phyloP scores from a whole-genome alignment of 2,329 filamentous ascomycete genomes.

The Juglanconis juglandina region DNA sequence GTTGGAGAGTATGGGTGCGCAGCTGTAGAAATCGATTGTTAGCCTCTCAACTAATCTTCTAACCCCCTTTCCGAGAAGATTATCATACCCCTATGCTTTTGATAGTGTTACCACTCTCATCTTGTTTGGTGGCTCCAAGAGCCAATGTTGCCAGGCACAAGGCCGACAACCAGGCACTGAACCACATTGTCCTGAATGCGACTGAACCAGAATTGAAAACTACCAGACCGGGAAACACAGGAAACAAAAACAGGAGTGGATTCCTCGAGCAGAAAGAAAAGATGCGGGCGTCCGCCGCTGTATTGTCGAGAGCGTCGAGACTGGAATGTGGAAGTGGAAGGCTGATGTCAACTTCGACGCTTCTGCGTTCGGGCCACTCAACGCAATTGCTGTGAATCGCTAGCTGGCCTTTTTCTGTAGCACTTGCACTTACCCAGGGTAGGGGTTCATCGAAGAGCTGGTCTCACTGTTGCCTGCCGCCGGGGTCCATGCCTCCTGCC shows the following conservation, averaged over 20 bases:
- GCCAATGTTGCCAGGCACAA: slow-evolving; percentile 48
- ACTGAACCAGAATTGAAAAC: slow-evolving; percentile 6
- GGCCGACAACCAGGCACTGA: slow-evolving; percentile 42
- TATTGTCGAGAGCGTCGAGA: slow-evolving; percentile 19
- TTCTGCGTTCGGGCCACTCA: slow-evolving; percentile 1
- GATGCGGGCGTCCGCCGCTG: slow-evolving; percentile 14
- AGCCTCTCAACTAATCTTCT: background rate
- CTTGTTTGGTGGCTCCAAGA: slow-evolving; percentile 46
- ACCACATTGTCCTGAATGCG: slow-evolving; percentile 39
- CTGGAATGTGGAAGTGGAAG: slow-evolving; percentile 3
- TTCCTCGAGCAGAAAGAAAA: slow-evolving; percentile 10
- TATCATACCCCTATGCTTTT: slow-evolving; percentile 49
- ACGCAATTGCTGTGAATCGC: slow-evolving; percentile 17
- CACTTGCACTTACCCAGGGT: slow-evolving; percentile 1
- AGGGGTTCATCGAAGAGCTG: slow-evolving; percentile 12
- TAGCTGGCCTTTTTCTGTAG: slow-evolving; percentile 26
- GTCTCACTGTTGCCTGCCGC: background rate
- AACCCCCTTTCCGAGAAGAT: background rate
- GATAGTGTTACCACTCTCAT: slow-evolving; percentile 38
- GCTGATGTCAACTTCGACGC: slow-evolving; percentile 8
- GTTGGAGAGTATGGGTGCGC: slow-evolving; percentile 78
- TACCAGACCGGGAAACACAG: background rate
- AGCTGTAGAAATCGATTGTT: slow-evolving; percentile 50
- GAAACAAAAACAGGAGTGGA: slow-evolving; percentile 3
- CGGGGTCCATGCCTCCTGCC: background rate